Evolutionary conservation across 1,139 yeast species (phyloP).

Genomic region (Sporopachydermia cereana): DNA sequence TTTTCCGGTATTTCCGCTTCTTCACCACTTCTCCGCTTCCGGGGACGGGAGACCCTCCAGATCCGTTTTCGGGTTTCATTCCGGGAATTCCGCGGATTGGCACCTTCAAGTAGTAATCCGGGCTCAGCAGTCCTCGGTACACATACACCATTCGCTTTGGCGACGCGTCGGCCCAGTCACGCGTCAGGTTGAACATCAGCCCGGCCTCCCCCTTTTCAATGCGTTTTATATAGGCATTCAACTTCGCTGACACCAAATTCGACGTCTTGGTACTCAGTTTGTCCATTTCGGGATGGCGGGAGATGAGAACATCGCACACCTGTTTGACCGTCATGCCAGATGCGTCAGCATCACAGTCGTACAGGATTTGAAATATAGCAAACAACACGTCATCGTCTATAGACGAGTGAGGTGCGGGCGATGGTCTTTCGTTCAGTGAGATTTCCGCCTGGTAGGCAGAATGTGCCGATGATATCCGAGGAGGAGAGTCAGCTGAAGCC

Average conservation of each 20-base stretch:
- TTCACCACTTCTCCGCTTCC: slow-evolving; percentile 24
- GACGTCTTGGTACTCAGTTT: slow-evolving; percentile 70
- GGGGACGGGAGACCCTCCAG: slow-evolving; percentile 60
- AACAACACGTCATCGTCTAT: slow-evolving; percentile 65
- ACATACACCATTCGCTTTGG: slow-evolving; percentile 84
- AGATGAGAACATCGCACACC: slow-evolving; percentile 61
- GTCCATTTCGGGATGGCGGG: slow-evolving; percentile 73
- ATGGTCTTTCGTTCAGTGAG: slow-evolving; percentile 41
- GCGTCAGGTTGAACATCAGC: slow-evolving; percentile 57
- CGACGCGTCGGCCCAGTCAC: slow-evolving; percentile 85
- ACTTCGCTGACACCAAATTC: slow-evolving; percentile 66
- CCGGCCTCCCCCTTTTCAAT: slow-evolving; percentile 69
- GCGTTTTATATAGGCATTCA: slow-evolving; percentile 73
- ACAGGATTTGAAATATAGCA: slow-evolving; percentile 61
- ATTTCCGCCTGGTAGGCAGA: slow-evolving; percentile 5
- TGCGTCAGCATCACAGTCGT: slow-evolving; percentile 53
- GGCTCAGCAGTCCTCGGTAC: slow-evolving; percentile 41
- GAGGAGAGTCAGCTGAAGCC: not conserved
- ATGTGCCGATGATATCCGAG: slow-evolving; percentile 1
- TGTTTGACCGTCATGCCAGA: slow-evolving; percentile 81
- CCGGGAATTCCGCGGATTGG: slow-evolving; percentile 18
- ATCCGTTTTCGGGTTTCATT: slow-evolving; percentile 14
- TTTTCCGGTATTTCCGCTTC: slow-evolving; percentile 19
- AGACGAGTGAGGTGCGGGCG: slow-evolving; percentile 50
- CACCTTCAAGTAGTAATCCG: slow-evolving; percentile 18